These are phyloP conservation scores for Striga hermonthica DNA, from an alignment of 305 asterid species.

Conservation along the genomic window DNA sequence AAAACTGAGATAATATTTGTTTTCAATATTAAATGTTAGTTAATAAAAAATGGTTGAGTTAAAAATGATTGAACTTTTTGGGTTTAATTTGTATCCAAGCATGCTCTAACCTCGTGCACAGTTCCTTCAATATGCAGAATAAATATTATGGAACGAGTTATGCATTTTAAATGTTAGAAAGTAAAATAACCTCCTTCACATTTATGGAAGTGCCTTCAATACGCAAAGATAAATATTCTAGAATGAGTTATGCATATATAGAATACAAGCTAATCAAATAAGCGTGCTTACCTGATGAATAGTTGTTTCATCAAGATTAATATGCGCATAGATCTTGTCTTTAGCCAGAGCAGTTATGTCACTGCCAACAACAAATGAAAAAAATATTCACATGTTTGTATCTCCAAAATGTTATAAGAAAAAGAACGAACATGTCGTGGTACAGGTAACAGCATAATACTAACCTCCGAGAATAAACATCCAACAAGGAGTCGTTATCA, in stretches of 20 bases:
- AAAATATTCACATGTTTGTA: conserved; percentile 2
- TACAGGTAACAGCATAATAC: conserved; percentile 23
- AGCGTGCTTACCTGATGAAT: conserved; percentile 60
- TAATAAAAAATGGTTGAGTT: no score
- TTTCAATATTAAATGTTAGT: no score
- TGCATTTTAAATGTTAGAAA: no score
- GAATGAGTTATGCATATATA: no score
- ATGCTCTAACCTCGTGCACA: no score
- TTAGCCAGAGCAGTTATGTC: conserved; percentile 92
- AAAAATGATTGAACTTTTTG: no score
- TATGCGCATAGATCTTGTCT: conserved; percentile 73
- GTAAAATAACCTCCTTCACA: no score
- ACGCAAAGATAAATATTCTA: no score
- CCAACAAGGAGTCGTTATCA: conserved; percentile 83
- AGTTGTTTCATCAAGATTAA: conserved; percentile 79
- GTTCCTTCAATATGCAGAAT: no score
- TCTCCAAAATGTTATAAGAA: not conserved
- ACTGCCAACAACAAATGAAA: conserved; percentile 46
- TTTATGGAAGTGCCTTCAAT: no score
- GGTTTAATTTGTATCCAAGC: no score
- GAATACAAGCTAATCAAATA: conserved; percentile 14
- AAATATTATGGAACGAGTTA: no score
- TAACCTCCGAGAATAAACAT: conserved; percentile 83
- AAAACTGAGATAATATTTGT: not conserved
- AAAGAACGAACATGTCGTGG: conserved; percentile 17